Evolutionary conservation across 2,329 filamentous ascomycete species (phyloP).

Genomic region (Annulohypoxylon truncatum): DNA sequence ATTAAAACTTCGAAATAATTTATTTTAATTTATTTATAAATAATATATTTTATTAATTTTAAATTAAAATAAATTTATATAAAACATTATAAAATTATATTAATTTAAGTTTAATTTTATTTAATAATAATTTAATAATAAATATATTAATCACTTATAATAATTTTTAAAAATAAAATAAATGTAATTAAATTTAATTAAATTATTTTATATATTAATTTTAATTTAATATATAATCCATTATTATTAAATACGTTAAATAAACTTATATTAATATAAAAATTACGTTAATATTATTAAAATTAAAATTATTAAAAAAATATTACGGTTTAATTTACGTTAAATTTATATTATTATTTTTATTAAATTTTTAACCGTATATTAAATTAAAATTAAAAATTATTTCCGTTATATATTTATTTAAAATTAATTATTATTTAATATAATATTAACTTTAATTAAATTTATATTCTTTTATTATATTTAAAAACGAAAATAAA

Average conservation of each 20-base stretch:
- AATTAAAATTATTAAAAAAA: not conserved
- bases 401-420: not conserved
- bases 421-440: not conserved
- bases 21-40: not conserved
- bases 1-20: not conserved
- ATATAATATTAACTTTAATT: not conserved
- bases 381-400: not conserved
- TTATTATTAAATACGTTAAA: not conserved
- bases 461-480: not conserved
- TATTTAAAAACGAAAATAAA: not conserved
- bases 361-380: not conserved
- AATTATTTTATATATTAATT: not conserved
- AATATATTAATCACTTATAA: not conserved
- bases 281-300: not conserved
- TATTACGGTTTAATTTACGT: not conserved
- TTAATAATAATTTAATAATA: not conserved
- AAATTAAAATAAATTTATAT: not conserved
- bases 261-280: not conserved
- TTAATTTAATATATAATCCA: not conserved
- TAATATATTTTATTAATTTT: not conserved
- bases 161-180: not conserved
- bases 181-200: no score
- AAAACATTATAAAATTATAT: not conserved
- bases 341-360: not conserved
- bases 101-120: not conserved